Percentiles rank a stretch among this genome's conserved stretches.
phyloP scores from a whole-genome alignment of 192 early-diverging fungal species.

The Phlyctochytrium bullatum region DNA sequence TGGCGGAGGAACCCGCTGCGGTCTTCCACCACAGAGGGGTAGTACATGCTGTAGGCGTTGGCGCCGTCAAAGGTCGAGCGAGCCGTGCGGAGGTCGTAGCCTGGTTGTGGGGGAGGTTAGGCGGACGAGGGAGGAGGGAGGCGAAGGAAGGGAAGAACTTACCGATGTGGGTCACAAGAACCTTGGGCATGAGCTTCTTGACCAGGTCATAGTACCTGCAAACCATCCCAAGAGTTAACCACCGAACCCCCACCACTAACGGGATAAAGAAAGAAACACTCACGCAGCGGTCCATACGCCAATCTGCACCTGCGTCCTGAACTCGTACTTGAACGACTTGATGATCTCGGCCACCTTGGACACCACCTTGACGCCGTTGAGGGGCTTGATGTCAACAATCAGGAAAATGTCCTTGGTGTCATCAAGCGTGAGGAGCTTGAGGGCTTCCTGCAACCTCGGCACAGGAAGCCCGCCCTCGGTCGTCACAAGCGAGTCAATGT shows the following conservation, averaged over 20 bases:
- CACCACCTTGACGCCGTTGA: background rate
- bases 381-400: background rate
- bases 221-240: background rate
- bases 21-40: background rate
- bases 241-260: background rate
- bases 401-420: background rate
- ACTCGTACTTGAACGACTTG: background rate
- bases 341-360: background rate
- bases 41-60: background rate
- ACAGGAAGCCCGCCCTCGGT: background rate
- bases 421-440: background rate
- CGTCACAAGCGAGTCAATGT: background rate
- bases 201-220: background rate
- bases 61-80: background rate
- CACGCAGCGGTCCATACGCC: background rate
- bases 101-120: too few relatives aligned
- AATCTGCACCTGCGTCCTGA: background rate
- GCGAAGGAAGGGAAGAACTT: background rate
- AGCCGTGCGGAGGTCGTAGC: background rate
- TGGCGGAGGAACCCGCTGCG: background rate
- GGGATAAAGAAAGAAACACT: background rate
- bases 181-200: background rate
- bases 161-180: background rate
- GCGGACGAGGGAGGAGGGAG: too few relatives aligned
- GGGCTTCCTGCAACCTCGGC: background rate